Evolutionary conservation across 176 grass and related monocot genomes (phyloP).

Genomic region (Thalia dealbata): DNA sequence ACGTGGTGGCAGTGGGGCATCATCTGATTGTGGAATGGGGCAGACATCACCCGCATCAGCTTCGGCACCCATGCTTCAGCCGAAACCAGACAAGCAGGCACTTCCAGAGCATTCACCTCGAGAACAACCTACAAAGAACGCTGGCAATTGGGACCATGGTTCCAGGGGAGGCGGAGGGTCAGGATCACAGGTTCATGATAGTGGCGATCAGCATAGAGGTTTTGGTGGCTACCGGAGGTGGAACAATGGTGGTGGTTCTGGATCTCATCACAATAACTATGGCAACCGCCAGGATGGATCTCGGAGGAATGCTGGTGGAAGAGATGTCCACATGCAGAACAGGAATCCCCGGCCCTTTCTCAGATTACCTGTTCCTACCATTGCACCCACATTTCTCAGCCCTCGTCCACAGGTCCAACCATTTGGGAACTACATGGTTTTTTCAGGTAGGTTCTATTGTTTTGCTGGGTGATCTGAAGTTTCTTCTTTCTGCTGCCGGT

Average conservation of each 20-base stretch:
- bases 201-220: not conserved
- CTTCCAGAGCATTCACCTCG: not conserved
- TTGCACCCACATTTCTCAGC: conserved; percentile 34
- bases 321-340: conserved; percentile 1
- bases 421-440: conserved; percentile 42
- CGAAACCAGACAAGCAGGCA: not conserved
- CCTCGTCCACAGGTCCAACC: conserved; percentile 31
- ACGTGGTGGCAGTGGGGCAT: conserved; percentile 6
- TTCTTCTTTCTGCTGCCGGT: conserved; percentile 6
- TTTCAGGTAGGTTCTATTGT: conserved; percentile 32
- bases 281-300: conserved; percentile 25
- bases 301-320: conserved; percentile 23
- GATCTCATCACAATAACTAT: conserved; percentile 18
- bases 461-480: not conserved
- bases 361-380: conserved; percentile 30
- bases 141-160: not conserved
- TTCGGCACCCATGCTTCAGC: not conserved
- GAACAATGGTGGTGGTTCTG: conserved; percentile 20
- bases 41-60: not conserved
- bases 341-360: conserved; percentile 34
- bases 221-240: conserved; percentile 5
- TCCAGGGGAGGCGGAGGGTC: conserved; percentile 26
- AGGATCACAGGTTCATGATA: not conserved
- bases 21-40: not conserved
- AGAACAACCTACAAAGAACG: not conserved